A percentile compares a stretch with the other conserved stretches of the same genome.
phyloP scores from a whole-genome alignment of 805 yeast species.

The Clavispora asparagi region DNA sequence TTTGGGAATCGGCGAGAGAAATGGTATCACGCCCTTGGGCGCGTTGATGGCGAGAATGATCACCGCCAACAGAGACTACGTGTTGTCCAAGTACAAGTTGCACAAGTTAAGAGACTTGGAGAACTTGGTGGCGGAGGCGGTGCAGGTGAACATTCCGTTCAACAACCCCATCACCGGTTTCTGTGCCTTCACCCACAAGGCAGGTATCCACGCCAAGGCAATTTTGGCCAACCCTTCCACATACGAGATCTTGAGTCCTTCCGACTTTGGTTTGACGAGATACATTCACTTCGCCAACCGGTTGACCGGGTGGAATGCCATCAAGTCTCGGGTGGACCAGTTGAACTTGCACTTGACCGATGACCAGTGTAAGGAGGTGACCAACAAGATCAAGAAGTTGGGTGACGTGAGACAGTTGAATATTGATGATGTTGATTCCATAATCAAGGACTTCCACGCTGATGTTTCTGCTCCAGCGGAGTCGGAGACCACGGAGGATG shows the following conservation, averaged over 20 bases:
- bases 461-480: slow-evolving; percentile 52
- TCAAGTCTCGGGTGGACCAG: slow-evolving; percentile 96
- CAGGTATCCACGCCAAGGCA: slow-evolving; percentile 99
- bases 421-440: slow-evolving; percentile 96
- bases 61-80: slow-evolving; percentile 96
- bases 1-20: slow-evolving; percentile 97
- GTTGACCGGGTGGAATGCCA: slow-evolving; percentile 98
- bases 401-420: slow-evolving; percentile 94
- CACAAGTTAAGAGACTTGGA: slow-evolving; percentile 95
- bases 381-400: slow-evolving; percentile 84
- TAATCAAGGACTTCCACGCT: slow-evolving; percentile 89
- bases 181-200: slow-evolving; percentile 99
- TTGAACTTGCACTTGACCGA: slow-evolving; percentile 85
- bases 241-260: slow-evolving; percentile 92
- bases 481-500: slow-evolving; percentile 1
- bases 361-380: slow-evolving; percentile 92
- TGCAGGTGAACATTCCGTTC: slow-evolving; percentile 94
- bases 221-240: slow-evolving; percentile 97
- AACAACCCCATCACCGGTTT: slow-evolving; percentile 98
- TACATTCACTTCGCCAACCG: slow-evolving; percentile 98
- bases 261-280: slow-evolving; percentile 92
- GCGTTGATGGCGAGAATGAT: slow-evolving; percentile 99
- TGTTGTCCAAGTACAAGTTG: slow-evolving; percentile 86
- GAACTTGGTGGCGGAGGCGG: slow-evolving; percentile 94
- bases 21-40: slow-evolving; percentile 96